Percentiles rank a stretch among this genome's conserved stretches.
phyloP scores from a whole-genome alignment of 768 basidiomycete genomes.

The Mycena epipterygia region DNA sequence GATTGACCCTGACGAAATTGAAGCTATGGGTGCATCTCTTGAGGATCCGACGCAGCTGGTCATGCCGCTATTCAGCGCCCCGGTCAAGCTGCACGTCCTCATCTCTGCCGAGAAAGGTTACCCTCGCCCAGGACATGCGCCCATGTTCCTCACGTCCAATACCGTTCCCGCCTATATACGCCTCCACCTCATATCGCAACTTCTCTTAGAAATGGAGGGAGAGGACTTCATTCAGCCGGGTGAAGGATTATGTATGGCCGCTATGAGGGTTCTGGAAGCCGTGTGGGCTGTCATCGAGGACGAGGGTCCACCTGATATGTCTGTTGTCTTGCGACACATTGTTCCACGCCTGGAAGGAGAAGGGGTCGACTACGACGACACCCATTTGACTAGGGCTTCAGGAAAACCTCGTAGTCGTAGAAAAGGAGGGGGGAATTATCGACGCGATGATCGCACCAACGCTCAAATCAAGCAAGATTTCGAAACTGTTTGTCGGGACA shows the following conservation, averaged over 20 bases:
- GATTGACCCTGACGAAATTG: slow-evolving; percentile 61
- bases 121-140: slow-evolving; percentile 64
- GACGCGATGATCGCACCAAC: slow-evolving; percentile 60
- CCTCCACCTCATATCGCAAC: slow-evolving; percentile 79
- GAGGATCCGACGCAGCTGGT: slow-evolving; percentile 61
- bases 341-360: slow-evolving; percentile 49
- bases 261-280: slow-evolving; percentile 78
- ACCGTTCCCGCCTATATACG: slow-evolving; percentile 85
- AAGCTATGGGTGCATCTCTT: slow-evolving; percentile 69
- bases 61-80: slow-evolving; percentile 76
- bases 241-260: slow-evolving; percentile 80
- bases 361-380: slow-evolving; percentile 19
- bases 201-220: slow-evolving; percentile 69
- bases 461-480: slow-evolving; percentile 68
- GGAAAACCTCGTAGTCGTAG: slow-evolving; percentile 25
- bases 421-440: slow-evolving; percentile 39
- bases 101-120: slow-evolving; percentile 61
- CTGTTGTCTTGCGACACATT: slow-evolving; percentile 73
- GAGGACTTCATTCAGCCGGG: slow-evolving; percentile 72
- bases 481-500: slow-evolving; percentile 55
- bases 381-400: background rate
- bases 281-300: slow-evolving; percentile 77
- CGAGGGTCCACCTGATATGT: slow-evolving; percentile 82
- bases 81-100: slow-evolving; percentile 77
- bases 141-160: slow-evolving; percentile 82